Base-by-base conservation (phyloP, 2,329 filamentous ascomycete genomes). In the Diaporthe australafricana region DNA sequence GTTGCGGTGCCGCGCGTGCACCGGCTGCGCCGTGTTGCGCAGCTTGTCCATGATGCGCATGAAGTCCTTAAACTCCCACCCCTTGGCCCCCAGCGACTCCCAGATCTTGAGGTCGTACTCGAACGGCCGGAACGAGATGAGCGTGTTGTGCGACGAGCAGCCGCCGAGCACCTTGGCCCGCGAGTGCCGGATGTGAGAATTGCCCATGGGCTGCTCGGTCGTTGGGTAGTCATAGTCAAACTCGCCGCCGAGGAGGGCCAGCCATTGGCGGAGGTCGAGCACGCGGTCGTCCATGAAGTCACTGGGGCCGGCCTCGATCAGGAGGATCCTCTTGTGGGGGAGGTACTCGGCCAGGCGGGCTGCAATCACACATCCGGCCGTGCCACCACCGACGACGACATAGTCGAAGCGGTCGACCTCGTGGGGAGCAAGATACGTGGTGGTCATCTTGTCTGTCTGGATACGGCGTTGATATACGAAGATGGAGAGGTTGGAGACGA, bases 151-250 rank as follows among this genome's bases (percentile, higher is more conserved):
- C 72, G 93, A 96, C 55, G 94, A 97, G 87, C 95, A 98, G 76
- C 95, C 95, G 76, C 95, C 95, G 38, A 98, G 89, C 48, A 98
- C 94, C 86, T 97, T 97, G 75, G 95, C 95, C 74, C 95, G 92
- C 17, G 95, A 97, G 85, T 97, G 95, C 75, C 94, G 91, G 84
- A 98, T 97, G 84, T 94, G 89, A 70, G 93, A 96, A 87, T 98
- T 98, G 80, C 94, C 88, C 85, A 90, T 96, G 75, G 94, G 94
- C 85, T 98, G 95, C 84, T 97, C 94, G 60, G 91, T 94, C 50
- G 94, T 97, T 78, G 90, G 90, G 83, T 97, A 97, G 83, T 97
- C 94, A 83, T 96, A 97, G 84, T 98, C 95, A 73, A 97, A 89
- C 79, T 97, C 91, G 79, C 94, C 94, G 75, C 95, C 95, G 35